These are phyloP conservation scores for Trichoderma citrinoviride DNA, from an alignment of 2,329 filamentous ascomycete genomes.

Conservation along the genomic window DNA sequence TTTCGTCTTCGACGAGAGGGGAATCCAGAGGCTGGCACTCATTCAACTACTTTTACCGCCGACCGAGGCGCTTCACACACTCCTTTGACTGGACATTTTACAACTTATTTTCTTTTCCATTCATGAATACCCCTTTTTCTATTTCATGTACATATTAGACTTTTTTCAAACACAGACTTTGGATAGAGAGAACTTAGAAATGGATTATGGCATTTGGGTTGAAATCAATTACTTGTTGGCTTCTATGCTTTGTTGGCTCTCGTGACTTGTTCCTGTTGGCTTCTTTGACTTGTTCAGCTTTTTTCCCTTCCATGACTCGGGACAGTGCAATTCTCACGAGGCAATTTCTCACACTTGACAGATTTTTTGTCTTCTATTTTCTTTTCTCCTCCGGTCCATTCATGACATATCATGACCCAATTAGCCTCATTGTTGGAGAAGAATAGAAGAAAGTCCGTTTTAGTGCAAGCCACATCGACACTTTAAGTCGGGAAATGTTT, in stretches of 20 bases:
- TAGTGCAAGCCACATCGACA: neutral
- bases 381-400: neutral
- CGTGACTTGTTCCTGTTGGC: too few species aligned
- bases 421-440: neutral
- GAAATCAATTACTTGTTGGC: neutral
- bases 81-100: conserved; percentile 24
- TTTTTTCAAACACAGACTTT: conserved; percentile 1
- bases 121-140: conserved; percentile 26
- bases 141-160: conserved; percentile 30
- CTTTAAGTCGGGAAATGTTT: neutral
- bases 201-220: neutral
- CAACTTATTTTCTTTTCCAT: conserved; percentile 8
- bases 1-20: neutral
- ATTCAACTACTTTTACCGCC: conserved; percentile 23
- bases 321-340: too few species aligned
- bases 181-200: conserved; percentile 13
- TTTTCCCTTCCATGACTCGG: too few species aligned
- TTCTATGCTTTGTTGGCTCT: neutral
- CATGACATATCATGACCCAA: neutral
- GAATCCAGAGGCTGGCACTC: conserved; percentile 33
- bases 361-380: neutral
- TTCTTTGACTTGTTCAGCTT: too few species aligned
- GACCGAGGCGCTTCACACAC: conserved; percentile 27
- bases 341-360: too few species aligned
- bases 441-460: neutral